Percentiles rank a stretch among this genome's conserved stretches.
phyloP scores from a whole-genome alignment of 1,139 yeast genomes.

The Hyphopichia pseudoburtonii region DNA sequence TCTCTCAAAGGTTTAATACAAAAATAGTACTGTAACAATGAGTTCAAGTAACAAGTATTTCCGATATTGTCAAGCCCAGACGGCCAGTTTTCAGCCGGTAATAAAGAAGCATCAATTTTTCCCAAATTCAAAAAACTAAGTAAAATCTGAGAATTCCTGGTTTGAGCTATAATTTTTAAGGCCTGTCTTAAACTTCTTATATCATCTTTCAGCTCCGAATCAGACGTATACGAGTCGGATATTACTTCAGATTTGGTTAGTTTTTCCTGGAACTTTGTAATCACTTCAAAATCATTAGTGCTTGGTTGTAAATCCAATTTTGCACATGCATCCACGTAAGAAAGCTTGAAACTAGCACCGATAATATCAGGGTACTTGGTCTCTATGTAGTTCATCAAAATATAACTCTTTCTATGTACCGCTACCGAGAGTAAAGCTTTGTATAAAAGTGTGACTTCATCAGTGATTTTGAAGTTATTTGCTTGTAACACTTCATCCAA shows the following conservation, averaged over 20 bases:
- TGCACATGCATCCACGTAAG: constrained; percentile 37
- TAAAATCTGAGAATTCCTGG: constrained; percentile 53
- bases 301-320: constrained; percentile 42
- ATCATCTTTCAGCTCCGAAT: constrained; percentile 24
- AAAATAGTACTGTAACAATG: constrained; percentile 85
- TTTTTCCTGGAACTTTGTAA: constrained; percentile 52
- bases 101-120: constrained; percentile 54
- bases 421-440: constrained; percentile 43
- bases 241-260: constrained; percentile 14
- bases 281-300: constrained; percentile 56
- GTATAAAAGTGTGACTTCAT: constrained; percentile 36
- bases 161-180: constrained; percentile 46
- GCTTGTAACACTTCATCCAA: constrained; percentile 58
- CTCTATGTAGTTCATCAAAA: constrained; percentile 49
- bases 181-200: constrained; percentile 52
- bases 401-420: constrained; percentile 37
- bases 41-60: constrained; percentile 90
- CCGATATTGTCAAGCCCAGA: constrained; percentile 93
- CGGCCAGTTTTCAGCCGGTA: constrained; percentile 75
- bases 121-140: constrained; percentile 57
- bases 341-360: constrained; percentile 10
- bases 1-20: constrained; percentile 80
- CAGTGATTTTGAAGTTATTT: constrained; percentile 2
- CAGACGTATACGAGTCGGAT: constrained; percentile 3
- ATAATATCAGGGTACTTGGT: constrained; percentile 37